These are phyloP conservation scores for Agastache rugosa DNA, from an alignment of 257 asterid genomes.

Conservation along the genomic window DNA sequence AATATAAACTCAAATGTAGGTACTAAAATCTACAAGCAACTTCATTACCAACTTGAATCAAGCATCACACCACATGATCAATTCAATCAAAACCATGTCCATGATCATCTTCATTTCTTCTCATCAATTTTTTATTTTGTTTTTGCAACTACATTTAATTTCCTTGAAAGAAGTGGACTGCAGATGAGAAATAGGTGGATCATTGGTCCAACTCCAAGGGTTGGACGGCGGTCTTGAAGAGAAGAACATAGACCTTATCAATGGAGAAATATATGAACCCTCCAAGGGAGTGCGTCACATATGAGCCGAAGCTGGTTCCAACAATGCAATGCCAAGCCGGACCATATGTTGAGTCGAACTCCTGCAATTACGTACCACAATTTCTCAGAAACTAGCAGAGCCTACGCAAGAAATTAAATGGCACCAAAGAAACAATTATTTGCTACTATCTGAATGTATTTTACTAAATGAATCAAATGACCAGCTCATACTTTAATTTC, in stretches of 20 bases:
- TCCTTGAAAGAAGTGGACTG: not conserved
- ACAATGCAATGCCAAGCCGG: constrained; percentile 97
- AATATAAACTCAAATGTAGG: not conserved
- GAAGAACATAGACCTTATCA: constrained; percentile 77
- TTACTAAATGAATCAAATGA: not conserved
- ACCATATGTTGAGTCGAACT: constrained; percentile 78
- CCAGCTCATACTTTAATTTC: no score
- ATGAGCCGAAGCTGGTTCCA: constrained; percentile 86
- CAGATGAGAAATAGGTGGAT: not conserved
- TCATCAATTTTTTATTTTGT: not conserved
- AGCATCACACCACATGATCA: not conserved
- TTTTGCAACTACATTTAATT: not conserved
- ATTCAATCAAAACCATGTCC: not conserved
- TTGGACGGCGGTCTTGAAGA: constrained; percentile 83
- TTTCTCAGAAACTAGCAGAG: not conserved
- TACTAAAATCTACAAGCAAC: not conserved
- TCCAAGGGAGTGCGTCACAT: constrained; percentile 82
- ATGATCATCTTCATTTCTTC: not conserved
- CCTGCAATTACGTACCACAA: constrained; percentile 53
- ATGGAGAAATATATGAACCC: constrained; percentile 91
- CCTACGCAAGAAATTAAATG: not conserved
- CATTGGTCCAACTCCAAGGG: constrained; percentile 64
- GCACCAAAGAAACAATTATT: not conserved
- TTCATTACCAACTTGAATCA: not conserved
- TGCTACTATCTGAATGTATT: not conserved